Conservation (phyloP, 768 basidiomycete genomes). For the Auriscalpium vulgare region DNA sequence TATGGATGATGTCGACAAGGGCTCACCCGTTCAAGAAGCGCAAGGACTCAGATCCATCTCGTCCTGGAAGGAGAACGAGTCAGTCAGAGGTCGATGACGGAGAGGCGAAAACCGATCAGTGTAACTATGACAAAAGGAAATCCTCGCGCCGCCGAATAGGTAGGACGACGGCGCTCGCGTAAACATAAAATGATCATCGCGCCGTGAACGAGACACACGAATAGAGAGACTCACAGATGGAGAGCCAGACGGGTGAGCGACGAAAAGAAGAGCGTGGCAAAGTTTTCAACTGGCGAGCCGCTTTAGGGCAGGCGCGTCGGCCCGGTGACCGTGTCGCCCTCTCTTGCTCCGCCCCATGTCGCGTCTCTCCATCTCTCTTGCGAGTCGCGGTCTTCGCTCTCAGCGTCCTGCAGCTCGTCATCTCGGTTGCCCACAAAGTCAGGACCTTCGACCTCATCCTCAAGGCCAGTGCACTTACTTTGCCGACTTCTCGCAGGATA, state of each 20-base stretch:
- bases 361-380: too few species aligned
- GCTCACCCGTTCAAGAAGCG: too few species aligned
- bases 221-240: background rate
- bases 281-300: background rate
- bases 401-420: too few species aligned
- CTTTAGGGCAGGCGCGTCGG: conserved; percentile 14
- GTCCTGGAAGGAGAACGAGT: background rate
- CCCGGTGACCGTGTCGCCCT: too few species aligned
- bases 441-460: background rate
- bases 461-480: background rate
- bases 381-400: too few species aligned
- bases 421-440: background rate
- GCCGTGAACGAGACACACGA: conserved; percentile 26
- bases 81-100: background rate
- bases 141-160: conserved; percentile 50
- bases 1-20: background rate
- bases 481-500: background rate
- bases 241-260: background rate
- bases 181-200: conserved; percentile 47
- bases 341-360: too few species aligned
- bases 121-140: conserved; percentile 83
- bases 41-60: background rate
- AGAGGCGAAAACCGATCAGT: conserved; percentile 52
- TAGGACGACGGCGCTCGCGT: conserved; percentile 44
- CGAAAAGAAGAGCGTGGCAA: background rate